Conservation (phyloP, 1,284 basidiomycete genomes). For the Neolentinus lepideus region DNA sequence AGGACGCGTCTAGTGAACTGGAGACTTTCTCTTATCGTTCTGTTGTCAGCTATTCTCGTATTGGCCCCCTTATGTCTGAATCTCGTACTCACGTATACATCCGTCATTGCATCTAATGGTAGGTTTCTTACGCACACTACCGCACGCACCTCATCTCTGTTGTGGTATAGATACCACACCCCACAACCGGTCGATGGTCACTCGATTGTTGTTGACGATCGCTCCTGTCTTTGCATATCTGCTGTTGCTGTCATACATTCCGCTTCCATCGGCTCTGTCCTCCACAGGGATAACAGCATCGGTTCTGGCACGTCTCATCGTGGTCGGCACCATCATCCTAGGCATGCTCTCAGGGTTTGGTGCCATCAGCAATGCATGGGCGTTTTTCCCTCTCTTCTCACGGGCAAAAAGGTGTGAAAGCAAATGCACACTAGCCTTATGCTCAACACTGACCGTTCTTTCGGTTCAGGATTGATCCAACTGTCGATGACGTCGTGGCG, state of each 20-base stretch:
- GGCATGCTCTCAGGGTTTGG: slow-evolving; percentile 71
- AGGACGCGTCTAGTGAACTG: slow-evolving; percentile 61
- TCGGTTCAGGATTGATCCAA: slow-evolving; percentile 27
- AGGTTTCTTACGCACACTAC: slow-evolving; percentile 3
- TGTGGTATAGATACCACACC: slow-evolving; percentile 16
- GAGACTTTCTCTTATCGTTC: slow-evolving; percentile 49
- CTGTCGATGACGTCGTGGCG: slow-evolving; percentile 39
- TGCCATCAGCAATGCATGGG: slow-evolving; percentile 60
- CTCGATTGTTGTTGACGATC: slow-evolving; percentile 35
- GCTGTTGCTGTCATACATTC: slow-evolving; percentile 54
- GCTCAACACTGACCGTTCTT: not conserved
- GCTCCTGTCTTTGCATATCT: slow-evolving; percentile 50
- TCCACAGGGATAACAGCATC: slow-evolving; percentile 33
- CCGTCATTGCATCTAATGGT: slow-evolving; percentile 3
- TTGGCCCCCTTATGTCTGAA: slow-evolving; percentile 55
- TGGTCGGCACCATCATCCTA: slow-evolving; percentile 65
- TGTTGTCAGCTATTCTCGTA: slow-evolving; percentile 50
- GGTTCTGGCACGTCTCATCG: slow-evolving; percentile 57
- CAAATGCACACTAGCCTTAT: not conserved
- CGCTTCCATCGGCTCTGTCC: slow-evolving; percentile 46
- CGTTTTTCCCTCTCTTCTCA: slow-evolving; percentile 27
- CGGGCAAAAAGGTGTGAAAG: slow-evolving; percentile 16
- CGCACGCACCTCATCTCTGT: not conserved
- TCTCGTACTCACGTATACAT: slow-evolving; percentile 41
- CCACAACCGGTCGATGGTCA: slow-evolving; percentile 20